Evolutionary conservation across 2,329 filamentous ascomycete species (phyloP).

Genomic region (Diplodia mutila): DNA sequence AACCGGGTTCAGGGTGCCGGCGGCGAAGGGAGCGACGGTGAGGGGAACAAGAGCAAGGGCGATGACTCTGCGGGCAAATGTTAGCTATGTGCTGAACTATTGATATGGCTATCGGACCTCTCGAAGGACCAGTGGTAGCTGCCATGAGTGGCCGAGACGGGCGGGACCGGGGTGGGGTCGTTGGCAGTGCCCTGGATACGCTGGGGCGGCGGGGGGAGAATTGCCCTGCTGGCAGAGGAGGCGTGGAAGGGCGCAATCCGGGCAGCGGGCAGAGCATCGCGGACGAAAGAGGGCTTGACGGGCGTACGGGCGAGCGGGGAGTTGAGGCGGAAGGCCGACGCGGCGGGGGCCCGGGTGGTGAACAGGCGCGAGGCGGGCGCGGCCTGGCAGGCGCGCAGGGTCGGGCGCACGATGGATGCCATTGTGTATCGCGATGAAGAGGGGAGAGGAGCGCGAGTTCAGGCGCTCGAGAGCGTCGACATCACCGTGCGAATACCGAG

Average conservation of each 20-base stretch:
- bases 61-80: slow-evolving; percentile 61
- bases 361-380: slow-evolving; percentile 49
- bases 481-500: slow-evolving; percentile 22
- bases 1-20: slow-evolving; percentile 86
- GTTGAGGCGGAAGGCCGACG: slow-evolving; percentile 41
- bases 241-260: slow-evolving; percentile 84
- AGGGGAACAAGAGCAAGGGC: slow-evolving; percentile 82
- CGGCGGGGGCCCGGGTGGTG: slow-evolving; percentile 41
- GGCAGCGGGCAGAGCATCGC: slow-evolving; percentile 46
- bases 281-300: slow-evolving; percentile 46
- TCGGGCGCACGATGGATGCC: slow-evolving; percentile 58
- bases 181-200: slow-evolving; percentile 81
- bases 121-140: slow-evolving; percentile 99
- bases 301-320: slow-evolving; percentile 40
- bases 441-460: not conserved
- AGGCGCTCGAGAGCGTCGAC: slow-evolving; percentile 1
- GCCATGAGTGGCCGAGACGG: slow-evolving; percentile 76
- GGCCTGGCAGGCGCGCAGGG: slow-evolving; percentile 50
- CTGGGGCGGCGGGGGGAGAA: slow-evolving; percentile 87
- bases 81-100: not conserved
- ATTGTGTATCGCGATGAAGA: slow-evolving; percentile 42
- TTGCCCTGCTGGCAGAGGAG: slow-evolving; percentile 67
- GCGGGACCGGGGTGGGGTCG: slow-evolving; percentile 77
- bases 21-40: slow-evolving; percentile 87
- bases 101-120: slow-evolving; percentile 52